Evolutionary conservation across 305 asterid species (phyloP).

Genomic region (Solanum hybrid): DNA sequence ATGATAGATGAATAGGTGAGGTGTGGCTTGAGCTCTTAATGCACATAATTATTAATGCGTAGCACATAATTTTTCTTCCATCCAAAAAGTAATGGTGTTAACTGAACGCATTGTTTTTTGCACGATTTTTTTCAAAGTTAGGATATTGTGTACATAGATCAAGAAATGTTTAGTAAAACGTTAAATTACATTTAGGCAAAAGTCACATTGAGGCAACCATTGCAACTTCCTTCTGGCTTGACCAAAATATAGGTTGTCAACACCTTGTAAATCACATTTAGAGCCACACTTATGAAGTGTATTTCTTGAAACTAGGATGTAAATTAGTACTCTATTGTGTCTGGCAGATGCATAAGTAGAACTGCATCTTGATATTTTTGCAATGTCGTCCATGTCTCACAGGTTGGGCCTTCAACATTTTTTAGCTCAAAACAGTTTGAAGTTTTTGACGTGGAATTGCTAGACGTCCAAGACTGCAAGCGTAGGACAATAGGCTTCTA

Average conservation of each 20-base stretch:
- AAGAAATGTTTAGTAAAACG: not conserved
- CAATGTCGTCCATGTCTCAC: slow-evolving; percentile 10
- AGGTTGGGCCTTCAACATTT: slow-evolving; percentile 99
- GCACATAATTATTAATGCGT: not conserved
- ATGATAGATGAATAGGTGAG: not conserved
- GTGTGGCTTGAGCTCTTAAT: not conserved
- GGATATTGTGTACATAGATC: not conserved
- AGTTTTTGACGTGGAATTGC: slow-evolving; percentile 83
- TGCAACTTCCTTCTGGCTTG: not conserved
- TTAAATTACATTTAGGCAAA: not conserved
- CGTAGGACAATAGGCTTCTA: slow-evolving; percentile 90
- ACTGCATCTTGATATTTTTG: not conserved
- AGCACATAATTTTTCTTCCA: not conserved
- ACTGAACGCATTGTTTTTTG: not conserved
- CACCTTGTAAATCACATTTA: not conserved
- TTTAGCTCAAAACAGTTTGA: slow-evolving; percentile 96
- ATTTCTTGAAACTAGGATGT: not conserved
- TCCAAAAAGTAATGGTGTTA: not conserved
- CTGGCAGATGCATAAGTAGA: not conserved
- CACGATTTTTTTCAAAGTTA: not conserved
- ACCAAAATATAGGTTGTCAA: not conserved
- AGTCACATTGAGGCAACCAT: not conserved
- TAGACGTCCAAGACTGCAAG: slow-evolving; percentile 74
- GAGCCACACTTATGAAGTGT: not conserved
- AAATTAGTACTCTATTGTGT: not conserved